phyloP scores from a whole-genome alignment of 2,329 filamentous ascomycete species.

The Pseudogymnoascus sp. region DNA sequence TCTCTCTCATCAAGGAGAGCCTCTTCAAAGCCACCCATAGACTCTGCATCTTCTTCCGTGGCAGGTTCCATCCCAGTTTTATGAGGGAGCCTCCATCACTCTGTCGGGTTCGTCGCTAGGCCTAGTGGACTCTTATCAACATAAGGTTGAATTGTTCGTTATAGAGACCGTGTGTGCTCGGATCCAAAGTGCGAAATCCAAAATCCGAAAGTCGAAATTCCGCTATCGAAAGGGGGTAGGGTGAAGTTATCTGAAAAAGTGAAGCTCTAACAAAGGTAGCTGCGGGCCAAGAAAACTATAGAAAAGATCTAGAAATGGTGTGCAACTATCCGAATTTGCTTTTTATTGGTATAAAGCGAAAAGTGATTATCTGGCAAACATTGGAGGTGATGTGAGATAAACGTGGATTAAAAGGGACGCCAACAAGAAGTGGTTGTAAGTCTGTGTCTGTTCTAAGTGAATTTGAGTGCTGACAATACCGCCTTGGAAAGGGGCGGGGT shows the following conservation, averaged over 20 bases:
- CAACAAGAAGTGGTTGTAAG: not conserved
- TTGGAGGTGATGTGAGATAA: not conserved
- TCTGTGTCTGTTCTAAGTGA: not conserved
- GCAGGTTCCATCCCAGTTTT: not conserved
- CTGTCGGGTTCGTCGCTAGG: not conserved
- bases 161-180: not conserved
- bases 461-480: not conserved
- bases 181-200: not conserved
- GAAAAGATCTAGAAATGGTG: not conserved
- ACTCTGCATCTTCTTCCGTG: not conserved
- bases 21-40: not conserved
- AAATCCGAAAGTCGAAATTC: not conserved
- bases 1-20: not conserved
- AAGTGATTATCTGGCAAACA: not conserved
- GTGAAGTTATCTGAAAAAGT: not conserved
- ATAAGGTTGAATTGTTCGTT: not conserved
- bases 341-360: not conserved
- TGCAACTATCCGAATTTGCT: not conserved
- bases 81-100: not conserved
- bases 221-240: not conserved
- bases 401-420: not conserved
- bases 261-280: not conserved
- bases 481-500: too few relatives aligned
- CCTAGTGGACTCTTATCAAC: not conserved
- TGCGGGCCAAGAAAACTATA: not conserved